Conservation (phyloP, 225 moss, liverwort and hornwort genomes). For the Asterella californica region DNA sequence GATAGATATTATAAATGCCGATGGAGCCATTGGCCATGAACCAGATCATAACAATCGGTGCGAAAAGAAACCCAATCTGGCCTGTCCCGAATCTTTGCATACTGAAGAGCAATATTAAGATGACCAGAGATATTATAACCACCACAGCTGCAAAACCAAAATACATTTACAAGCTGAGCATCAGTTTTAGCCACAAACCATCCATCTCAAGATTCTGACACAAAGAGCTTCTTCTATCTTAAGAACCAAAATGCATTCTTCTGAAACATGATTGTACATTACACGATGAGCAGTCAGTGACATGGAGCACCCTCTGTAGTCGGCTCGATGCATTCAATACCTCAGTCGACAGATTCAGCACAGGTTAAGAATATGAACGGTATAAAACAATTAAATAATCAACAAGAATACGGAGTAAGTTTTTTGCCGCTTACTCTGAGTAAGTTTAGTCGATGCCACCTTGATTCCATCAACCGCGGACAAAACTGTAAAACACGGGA, state of each 20-base stretch:
- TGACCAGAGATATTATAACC: slow-evolving; percentile 57
- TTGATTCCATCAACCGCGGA: slow-evolving; percentile 89
- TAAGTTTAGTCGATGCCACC: slow-evolving; percentile 62
- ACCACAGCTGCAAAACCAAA: slow-evolving; percentile 60
- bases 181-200: neutral
- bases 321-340: neutral
- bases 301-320: neutral
- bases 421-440: slow-evolving; percentile 47
- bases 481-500: slow-evolving; percentile 56
- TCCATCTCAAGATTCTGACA: neutral
- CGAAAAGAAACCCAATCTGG: slow-evolving; percentile 65
- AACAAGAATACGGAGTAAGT: neutral
- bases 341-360: neutral
- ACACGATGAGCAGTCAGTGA: neutral
- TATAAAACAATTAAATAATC: neutral
- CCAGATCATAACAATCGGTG: slow-evolving; percentile 71
- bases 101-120: slow-evolving; percentile 74
- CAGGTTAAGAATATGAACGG: neutral
- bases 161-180: neutral
- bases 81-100: slow-evolving; percentile 78
- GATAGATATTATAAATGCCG: slow-evolving; percentile 71
- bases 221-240: neutral
- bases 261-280: too few relatives aligned
- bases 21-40: slow-evolving; percentile 63
- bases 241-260: neutral